Base-by-base conservation (phyloP, 2,329 filamentous ascomycete genomes). In the Aciculosporium take region DNA sequence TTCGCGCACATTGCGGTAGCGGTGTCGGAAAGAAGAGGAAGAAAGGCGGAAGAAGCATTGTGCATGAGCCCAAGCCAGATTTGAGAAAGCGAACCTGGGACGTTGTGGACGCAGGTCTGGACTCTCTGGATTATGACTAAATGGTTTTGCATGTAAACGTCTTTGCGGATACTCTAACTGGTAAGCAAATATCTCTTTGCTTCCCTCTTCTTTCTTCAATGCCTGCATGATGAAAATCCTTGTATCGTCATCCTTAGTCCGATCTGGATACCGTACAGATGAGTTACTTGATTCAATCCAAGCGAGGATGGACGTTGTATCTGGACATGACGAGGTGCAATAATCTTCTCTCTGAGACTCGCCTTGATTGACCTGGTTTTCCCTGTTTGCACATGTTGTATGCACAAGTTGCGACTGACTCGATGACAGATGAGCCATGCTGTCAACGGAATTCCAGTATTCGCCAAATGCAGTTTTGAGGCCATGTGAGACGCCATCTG, bases 171-270 rank as follows among this genome's bases (percentile, higher is more conserved):
- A 30, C 18, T 24, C 5, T 20, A 4, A 20, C 12, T 6, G 37
- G 45, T 46, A 29, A 52, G 59, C 18, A 57, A 58, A 48, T 56
- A 21, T 45, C 61, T 15, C 36, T 27, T 41, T 39, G 10, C 9
- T 33, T 25, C 3, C 8, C 21, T 13, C 6, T 23, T 23, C 13
- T 34, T 12, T 17, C 3, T 17, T 4, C 23, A 8, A 17, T 20
- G 38, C 37, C 44, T 40, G 42, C 45, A 81, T 89, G 86, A 93
- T 89, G 86, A 91, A 78, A 87, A 69, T 61, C 62, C 65, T 73
- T 66, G 72, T 87, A 88, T 87, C 82, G 84, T 93, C 86, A 93
- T 94, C 86, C 86, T 93, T 93, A 93, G 84, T 70, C 86, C 74
- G 79, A 93, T 62, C 56, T 46, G 48, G 49, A 48, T 48, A 51